Conservation (phyloP, 441 rosid species). For the Viola pubescens region DNA sequence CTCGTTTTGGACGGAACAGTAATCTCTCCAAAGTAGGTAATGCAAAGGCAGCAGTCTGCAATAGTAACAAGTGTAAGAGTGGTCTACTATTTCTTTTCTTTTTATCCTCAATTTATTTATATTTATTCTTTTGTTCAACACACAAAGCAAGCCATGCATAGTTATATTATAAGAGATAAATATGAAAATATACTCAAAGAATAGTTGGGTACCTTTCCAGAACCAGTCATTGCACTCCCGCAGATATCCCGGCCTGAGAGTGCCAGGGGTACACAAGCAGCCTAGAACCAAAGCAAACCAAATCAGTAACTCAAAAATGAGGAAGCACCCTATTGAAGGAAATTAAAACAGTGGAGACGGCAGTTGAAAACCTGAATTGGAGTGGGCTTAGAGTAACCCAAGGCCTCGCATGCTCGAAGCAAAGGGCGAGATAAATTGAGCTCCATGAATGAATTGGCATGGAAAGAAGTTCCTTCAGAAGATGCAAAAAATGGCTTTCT, state of each 20-base stretch:
- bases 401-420: conserved; percentile 83
- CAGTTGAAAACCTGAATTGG: conserved; percentile 69
- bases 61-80: not conserved
- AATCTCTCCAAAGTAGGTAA: conserved; percentile 89
- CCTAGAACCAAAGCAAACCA: conserved; percentile 35
- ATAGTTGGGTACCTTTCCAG: conserved; percentile 60
- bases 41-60: conserved; percentile 83
- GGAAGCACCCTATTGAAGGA: not conserved
- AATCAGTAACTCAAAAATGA: conserved; percentile 8
- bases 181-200: not conserved
- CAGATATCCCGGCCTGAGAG: conserved; percentile 88
- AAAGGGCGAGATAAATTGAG: conserved; percentile 85
- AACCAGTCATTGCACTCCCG: conserved; percentile 94
- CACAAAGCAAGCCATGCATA: conserved; percentile 4
- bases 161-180: not conserved
- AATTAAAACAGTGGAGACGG: not conserved
- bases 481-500: conserved; percentile 59
- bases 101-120: not conserved
- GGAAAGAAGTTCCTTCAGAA: conserved; percentile 66
- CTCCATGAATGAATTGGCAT: conserved; percentile 80
- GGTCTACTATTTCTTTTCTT: not conserved
- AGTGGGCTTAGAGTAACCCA: conserved; percentile 85
- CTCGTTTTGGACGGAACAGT: conserved; percentile 74
- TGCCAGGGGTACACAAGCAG: conserved; percentile 85
- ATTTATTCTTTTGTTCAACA: not conserved